Conservation (phyloP, 441 rosid species). For the Raphanus hybrid region DNA sequence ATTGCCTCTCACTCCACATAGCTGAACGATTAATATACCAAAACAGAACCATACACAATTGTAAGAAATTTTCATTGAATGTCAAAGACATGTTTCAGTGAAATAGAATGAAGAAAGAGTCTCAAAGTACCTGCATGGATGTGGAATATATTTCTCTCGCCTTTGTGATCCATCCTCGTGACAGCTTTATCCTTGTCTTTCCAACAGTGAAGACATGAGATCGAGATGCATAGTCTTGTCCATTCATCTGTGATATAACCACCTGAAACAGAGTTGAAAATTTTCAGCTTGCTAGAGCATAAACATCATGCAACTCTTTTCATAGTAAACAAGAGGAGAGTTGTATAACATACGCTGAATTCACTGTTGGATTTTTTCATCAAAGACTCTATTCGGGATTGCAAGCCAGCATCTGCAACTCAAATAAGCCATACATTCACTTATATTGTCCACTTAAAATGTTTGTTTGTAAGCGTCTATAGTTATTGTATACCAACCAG, state of each 20-base stretch:
- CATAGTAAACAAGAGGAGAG: background rate
- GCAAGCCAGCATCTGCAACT: conserved; percentile 69
- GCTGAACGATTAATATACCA: conserved; percentile 41
- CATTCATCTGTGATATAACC: conserved; percentile 83
- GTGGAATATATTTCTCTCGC: conserved; percentile 85
- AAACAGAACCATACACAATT: background rate
- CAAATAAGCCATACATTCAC: conserved; percentile 34
- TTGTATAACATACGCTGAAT: conserved; percentile 60
- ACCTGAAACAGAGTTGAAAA: conserved; percentile 54
- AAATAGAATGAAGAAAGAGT: conserved; percentile 1
- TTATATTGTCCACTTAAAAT: background rate
- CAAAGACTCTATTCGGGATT: conserved; percentile 68
- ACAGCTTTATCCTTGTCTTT: conserved; percentile 89
- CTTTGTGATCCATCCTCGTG: conserved; percentile 94
- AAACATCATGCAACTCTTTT: background rate
- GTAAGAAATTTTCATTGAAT: background rate
- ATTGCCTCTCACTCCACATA: conserved; percentile 80
- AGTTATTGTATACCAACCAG: conserved; percentile 55
- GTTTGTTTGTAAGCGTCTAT: background rate
- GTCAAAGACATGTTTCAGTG: background rate
- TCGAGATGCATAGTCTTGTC: conserved; percentile 74
- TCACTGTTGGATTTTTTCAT: conserved; percentile 84
- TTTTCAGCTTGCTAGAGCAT: conserved; percentile 10
- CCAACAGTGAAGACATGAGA: conserved; percentile 79
- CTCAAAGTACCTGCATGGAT: conserved; percentile 76